Percentiles rank a stretch among this genome's conserved stretches.
These are phyloP conservation scores for Tolypocladium endophyticum DNA, from an alignment of 2,329 filamentous ascomycete species.

Conservation along the genomic window DNA sequence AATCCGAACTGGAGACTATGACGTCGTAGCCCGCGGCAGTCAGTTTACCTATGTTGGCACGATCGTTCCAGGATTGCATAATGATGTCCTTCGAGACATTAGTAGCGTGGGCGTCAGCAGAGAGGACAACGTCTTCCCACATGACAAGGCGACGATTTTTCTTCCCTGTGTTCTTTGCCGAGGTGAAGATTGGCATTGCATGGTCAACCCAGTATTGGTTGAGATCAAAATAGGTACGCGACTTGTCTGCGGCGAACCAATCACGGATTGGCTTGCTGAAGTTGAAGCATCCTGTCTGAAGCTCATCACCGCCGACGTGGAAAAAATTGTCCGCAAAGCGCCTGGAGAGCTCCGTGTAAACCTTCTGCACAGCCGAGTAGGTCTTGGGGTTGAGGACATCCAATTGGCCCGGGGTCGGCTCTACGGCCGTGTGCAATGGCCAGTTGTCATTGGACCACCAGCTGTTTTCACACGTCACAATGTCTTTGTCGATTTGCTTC, in stretches of 20 bases:
- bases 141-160: conserved; percentile 41
- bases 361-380: conserved; percentile 40
- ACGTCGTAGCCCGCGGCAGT: conserved; percentile 39
- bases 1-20: conserved; percentile 44
- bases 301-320: conserved; percentile 45
- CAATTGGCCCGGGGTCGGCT: conserved; percentile 46
- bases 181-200: conserved; percentile 36
- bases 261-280: conserved; percentile 36
- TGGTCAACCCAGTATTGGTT: conserved; percentile 43
- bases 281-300: conserved; percentile 45
- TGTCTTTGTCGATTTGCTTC: conserved; percentile 39
- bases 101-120: conserved; percentile 29
- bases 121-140: conserved; percentile 44
- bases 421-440: conserved; percentile 37
- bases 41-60: conserved; percentile 39
- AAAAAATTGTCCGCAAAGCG: conserved; percentile 43
- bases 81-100: conserved; percentile 38
- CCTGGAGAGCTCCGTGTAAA: conserved; percentile 40
- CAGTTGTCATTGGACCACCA: conserved; percentile 53
- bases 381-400: conserved; percentile 45
- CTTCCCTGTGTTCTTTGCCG: conserved; percentile 8
- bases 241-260: conserved; percentile 37
- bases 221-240: conserved; percentile 34
- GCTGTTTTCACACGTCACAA: conserved; percentile 42
- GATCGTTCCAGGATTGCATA: conserved; percentile 45